These are phyloP conservation scores for Tardiomyces blankii DNA, from an alignment of 1,139 yeast genomes.

Conservation along the genomic window DNA sequence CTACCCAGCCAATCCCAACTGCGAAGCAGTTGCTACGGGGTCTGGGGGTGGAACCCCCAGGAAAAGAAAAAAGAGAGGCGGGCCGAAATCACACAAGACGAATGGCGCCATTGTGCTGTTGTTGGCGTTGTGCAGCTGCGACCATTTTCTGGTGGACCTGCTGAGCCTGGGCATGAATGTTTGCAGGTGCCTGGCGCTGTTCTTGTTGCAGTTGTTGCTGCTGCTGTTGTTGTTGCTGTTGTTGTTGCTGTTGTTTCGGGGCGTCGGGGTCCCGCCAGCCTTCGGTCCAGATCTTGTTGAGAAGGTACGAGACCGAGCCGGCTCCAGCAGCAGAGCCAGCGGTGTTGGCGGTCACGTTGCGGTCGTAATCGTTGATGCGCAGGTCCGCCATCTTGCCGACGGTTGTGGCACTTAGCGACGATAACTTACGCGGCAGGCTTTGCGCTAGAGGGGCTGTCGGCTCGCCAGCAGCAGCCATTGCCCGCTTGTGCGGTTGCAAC, in stretches of 20 bases:
- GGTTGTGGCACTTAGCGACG: conserved; percentile 5
- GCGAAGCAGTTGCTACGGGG: too few species aligned
- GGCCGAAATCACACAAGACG: not conserved
- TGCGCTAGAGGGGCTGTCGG: not conserved
- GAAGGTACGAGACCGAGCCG: conserved; percentile 9
- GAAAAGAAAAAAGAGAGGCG: too few species aligned
- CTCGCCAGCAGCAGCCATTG: not conserved
- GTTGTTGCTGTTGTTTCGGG: not conserved
- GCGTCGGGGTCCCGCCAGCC: conserved; percentile 13
- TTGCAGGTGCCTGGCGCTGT: conserved; percentile 2
- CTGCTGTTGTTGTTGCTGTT: not conserved
- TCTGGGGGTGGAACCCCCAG: too few species aligned
- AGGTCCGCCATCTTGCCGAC: conserved; percentile 2
- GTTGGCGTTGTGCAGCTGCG: conserved; percentile 7
- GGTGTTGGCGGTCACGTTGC: conserved; percentile 8
- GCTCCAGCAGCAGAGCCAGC: conserved; percentile 10
- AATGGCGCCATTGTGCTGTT: conserved; percentile 26
- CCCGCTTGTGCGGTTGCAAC: conserved; percentile 4
- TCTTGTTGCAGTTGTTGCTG: conserved; percentile 2
- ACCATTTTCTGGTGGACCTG: conserved; percentile 13
- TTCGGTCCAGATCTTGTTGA: conserved; percentile 13
- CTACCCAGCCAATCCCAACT: too few species aligned
- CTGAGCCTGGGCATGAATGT: conserved; percentile 13
- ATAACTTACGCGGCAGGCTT: not conserved
- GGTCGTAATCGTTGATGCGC: not conserved